phyloP scores from a whole-genome alignment of 768 basidiomycete genomes.

The Megacollybia marginata region DNA sequence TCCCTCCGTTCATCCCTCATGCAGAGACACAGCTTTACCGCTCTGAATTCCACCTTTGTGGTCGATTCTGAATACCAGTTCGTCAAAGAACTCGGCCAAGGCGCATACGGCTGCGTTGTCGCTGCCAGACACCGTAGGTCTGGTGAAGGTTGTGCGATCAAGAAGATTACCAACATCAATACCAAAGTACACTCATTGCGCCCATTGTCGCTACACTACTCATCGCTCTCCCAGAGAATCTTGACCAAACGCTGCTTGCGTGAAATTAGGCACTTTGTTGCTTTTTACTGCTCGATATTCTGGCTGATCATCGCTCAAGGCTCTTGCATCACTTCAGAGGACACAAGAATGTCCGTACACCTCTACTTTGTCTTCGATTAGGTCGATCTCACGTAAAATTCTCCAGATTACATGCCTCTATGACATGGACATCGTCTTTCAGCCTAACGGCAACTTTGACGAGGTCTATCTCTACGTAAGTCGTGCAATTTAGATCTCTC shows the following conservation, averaged over 20 bases:
- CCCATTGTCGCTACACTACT: not conserved
- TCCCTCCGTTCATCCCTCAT: not conserved
- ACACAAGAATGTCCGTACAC: constrained; percentile 83
- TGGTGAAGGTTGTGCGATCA: constrained; percentile 89
- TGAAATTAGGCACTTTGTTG: constrained; percentile 71
- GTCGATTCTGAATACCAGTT: constrained; percentile 89
- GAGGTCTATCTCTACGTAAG: constrained; percentile 91
- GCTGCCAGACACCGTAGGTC: constrained; percentile 77
- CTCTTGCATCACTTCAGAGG: constrained; percentile 96
- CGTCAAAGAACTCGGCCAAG: constrained; percentile 95
- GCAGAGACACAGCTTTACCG: constrained; percentile 15
- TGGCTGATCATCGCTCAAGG: constrained; percentile 28
- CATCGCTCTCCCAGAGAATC: constrained; percentile 54
- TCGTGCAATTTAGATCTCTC: constrained; percentile 2
- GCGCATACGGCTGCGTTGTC: constrained; percentile 91
- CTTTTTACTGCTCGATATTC: not conserved
- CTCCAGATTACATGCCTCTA: constrained; percentile 89
- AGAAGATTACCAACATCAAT: constrained; percentile 94
- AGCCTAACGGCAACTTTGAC: constrained; percentile 86
- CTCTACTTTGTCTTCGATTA: constrained; percentile 4
- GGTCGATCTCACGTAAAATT: constrained; percentile 11
- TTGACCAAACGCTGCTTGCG: constrained; percentile 93
- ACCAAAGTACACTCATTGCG: constrained; percentile 51
- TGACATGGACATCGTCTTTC: constrained; percentile 97
- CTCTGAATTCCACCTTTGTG: constrained; percentile 80